Conservation (phyloP, 2,329 filamentous ascomycete species). For the Claviceps citrina region DNA sequence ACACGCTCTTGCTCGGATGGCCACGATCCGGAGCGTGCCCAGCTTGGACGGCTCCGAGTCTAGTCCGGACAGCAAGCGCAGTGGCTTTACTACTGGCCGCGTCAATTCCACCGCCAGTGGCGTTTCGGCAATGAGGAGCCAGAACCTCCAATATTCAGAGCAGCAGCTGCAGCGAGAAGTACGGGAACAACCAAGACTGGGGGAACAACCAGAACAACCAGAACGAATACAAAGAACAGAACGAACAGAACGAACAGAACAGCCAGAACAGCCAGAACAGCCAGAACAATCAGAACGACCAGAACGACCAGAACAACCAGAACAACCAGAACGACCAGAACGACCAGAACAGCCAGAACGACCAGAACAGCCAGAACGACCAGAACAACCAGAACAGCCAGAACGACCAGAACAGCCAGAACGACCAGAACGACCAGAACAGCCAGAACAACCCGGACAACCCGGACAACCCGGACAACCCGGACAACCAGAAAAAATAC, state of each 20-base stretch:
- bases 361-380: slow-evolving; percentile 4
- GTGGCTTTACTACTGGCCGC: slow-evolving; percentile 41
- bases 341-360: not conserved
- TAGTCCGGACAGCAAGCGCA: slow-evolving; percentile 31
- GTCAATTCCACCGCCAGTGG: slow-evolving; percentile 38
- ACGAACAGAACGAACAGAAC: no score
- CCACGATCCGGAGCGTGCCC: slow-evolving; percentile 41
- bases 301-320: not conserved
- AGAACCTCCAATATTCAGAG: slow-evolving; percentile 5
- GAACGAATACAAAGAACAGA: slow-evolving; percentile 13
- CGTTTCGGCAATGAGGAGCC: slow-evolving; percentile 26
- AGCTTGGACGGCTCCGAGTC: slow-evolving; percentile 38
- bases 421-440: not conserved
- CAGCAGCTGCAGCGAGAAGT: no score
- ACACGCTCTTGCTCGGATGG: slow-evolving; percentile 18
- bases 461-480: not conserved
- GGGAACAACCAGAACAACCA: not conserved
- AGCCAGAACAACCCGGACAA: not conserved
- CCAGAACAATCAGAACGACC: not conserved
- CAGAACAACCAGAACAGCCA: no score
- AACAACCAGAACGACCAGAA: slow-evolving; percentile 9
- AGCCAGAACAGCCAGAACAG: no score
- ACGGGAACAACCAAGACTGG: no score
- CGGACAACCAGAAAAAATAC: slow-evolving; percentile 14
- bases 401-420: no score